Base-by-base conservation (phyloP, 768 basidiomycete genomes). In the Boletus subparvulus region DNA sequence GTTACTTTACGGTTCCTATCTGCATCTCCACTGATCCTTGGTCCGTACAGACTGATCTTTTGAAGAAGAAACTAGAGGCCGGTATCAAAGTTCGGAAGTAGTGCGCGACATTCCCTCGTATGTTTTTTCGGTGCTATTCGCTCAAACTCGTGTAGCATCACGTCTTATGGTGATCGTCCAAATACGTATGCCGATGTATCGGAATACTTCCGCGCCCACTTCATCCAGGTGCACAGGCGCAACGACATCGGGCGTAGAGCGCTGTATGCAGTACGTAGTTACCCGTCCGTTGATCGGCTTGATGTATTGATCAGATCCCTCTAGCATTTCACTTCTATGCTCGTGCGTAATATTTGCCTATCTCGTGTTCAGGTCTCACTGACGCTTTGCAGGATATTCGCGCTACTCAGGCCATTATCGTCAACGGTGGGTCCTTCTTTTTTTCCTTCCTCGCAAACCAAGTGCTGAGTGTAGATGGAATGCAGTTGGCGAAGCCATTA, bases 161-260 rank as follows among this genome's bases (percentile, higher is more conserved):
- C 87, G 33, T 90, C 88, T 50, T 91, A 85, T 61, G 86, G 85
- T 6, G 80, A 87, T 50, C 80, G 90, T 24, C 78, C 85, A 33
- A 91, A 92, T 61, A 82, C 80, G 50, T 90, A 77, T 68, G 82
- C 87, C 62, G 80, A 80, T 19, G 90, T 86, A 16, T 80, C 89
- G 37, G 81, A 84, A 48, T 92, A 93, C 64, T 92, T 93, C 76
- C 82, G 83, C n/a, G 81, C 86, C n/a, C 91, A 92, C 69, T 93
- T 93, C 65, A 73, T 85, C 28, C 87, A 89, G 59, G 84, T 85
- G 12, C 88, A 92, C 68, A 79, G 81, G 64, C 80, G 82, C 60
- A 85, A 85, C 58, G 87, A 89, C 64, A 71, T 74, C 32, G 77
- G 78, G 17, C 77, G 78, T 54, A 79, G 89, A 43, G 79, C 79